Conservation (phyloP, 345 rosid species). For the Heritiera littoralis region DNA sequence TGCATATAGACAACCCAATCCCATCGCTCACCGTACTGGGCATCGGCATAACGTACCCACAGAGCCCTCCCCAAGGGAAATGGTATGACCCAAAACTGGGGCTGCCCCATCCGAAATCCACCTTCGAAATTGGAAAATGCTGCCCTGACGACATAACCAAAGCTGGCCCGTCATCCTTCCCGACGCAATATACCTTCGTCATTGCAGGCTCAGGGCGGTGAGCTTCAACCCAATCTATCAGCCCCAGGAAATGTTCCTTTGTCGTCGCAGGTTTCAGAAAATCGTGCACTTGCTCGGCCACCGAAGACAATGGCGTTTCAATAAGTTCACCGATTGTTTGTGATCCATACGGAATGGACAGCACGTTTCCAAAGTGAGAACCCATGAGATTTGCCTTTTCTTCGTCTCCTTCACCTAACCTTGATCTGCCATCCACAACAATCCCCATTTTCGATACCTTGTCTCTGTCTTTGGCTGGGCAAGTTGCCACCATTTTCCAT, state of each 20-base stretch:
- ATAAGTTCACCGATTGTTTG: constrained; percentile 26
- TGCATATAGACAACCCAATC: constrained; percentile 44
- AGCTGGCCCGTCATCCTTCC: constrained; percentile 12
- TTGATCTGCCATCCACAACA: constrained; percentile 59
- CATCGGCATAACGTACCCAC: constrained; percentile 22
- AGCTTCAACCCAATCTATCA: constrained; percentile 66
- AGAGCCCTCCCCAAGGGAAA: constrained; percentile 20
- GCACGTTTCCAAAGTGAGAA: constrained; percentile 59
- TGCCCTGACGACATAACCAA: constrained; percentile 16
- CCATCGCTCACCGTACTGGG: neutral
- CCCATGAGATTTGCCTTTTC: constrained; percentile 20
- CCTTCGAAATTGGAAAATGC: constrained; percentile 19
- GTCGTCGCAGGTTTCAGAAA: constrained; percentile 40
- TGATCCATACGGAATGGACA: constrained; percentile 51
- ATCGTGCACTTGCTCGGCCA: constrained; percentile 48
- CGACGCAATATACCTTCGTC: neutral
- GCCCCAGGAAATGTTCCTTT: constrained; percentile 55
- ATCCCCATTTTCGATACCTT: constrained; percentile 49
- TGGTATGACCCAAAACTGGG: constrained; percentile 19
- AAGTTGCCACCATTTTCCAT: constrained; percentile 59
- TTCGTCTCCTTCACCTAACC: constrained; percentile 28
- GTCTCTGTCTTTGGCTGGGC: neutral
- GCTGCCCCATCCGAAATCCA: constrained; percentile 20
- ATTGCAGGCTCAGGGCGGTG: neutral
- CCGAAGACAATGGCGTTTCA: constrained; percentile 42